These are phyloP conservation scores for Eucalyptus albens DNA, from an alignment of 345 rosid species.

Conservation along the genomic window DNA sequence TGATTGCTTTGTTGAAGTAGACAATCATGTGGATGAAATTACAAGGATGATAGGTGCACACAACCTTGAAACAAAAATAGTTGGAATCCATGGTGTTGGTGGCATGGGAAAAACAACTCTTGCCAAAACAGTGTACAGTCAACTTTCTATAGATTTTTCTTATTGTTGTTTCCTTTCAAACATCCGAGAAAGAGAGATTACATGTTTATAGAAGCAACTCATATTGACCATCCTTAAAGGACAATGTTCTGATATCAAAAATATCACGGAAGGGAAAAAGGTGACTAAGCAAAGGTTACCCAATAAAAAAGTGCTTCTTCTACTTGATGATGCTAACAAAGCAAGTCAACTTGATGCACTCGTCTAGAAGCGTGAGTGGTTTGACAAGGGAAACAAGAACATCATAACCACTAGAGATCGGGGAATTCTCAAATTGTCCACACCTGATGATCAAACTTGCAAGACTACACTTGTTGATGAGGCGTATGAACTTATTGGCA, in stretches of 20 bases:
- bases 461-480: neutral
- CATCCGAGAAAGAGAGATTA: no score
- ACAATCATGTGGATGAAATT: no score
- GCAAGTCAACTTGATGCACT: neutral
- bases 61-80: no score
- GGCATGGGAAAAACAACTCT: neutral
- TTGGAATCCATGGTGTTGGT: neutral
- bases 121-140: neutral
- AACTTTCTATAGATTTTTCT: neutral
- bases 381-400: neutral
- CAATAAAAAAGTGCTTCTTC: neutral
- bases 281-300: fast-evolving
- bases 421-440: neutral
- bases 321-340: neutral
- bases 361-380: neutral
- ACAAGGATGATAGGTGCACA: no score
- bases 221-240: no score
- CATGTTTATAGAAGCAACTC: neutral
- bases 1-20: no score
- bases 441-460: no score
- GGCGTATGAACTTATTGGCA: neutral
- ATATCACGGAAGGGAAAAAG: neutral
- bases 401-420: neutral
- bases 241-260: neutral
- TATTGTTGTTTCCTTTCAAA: neutral